phyloP scores from a whole-genome alignment of 768 basidiomycete genomes.

The Coprinellus micaceus region DNA sequence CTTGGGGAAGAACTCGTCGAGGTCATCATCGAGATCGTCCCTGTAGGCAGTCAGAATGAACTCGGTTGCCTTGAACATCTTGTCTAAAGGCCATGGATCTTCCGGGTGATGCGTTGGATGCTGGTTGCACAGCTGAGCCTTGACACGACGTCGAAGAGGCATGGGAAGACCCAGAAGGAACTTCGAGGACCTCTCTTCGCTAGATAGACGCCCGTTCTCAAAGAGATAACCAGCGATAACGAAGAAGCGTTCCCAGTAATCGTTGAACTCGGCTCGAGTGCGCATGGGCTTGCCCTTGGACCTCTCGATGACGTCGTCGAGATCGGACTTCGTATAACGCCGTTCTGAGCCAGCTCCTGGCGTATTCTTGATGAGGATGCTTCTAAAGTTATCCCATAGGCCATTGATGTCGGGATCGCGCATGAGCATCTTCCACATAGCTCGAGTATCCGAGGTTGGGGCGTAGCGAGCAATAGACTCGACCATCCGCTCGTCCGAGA shows the following conservation, averaged over 20 bases:
- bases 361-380: not conserved
- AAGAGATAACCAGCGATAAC: not conserved
- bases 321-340: not conserved
- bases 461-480: not conserved
- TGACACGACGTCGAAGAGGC: slow-evolving; percentile 2
- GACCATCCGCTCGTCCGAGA: not conserved
- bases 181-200: not conserved
- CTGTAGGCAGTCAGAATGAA: not conserved
- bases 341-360: slow-evolving; percentile 2
- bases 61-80: slow-evolving; percentile 7
- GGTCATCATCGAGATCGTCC: not conserved
- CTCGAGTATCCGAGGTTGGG: not conserved
- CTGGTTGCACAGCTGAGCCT: slow-evolving; percentile 7
- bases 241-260: slow-evolving; percentile 9
- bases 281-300: not conserved
- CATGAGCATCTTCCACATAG: not conserved
- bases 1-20: not conserved
- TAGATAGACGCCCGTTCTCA: not conserved
- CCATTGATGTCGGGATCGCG: not conserved
- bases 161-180: slow-evolving; percentile 12
- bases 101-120: slow-evolving; percentile 11
- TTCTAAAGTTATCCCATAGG: not conserved
- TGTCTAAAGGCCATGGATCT: slow-evolving; percentile 6
- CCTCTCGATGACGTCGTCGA: slow-evolving; percentile 3
- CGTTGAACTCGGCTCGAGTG: slow-evolving; percentile 1